Conservation (phyloP, 1,139 yeast species). For the Blastobotrys proliferans region DNA sequence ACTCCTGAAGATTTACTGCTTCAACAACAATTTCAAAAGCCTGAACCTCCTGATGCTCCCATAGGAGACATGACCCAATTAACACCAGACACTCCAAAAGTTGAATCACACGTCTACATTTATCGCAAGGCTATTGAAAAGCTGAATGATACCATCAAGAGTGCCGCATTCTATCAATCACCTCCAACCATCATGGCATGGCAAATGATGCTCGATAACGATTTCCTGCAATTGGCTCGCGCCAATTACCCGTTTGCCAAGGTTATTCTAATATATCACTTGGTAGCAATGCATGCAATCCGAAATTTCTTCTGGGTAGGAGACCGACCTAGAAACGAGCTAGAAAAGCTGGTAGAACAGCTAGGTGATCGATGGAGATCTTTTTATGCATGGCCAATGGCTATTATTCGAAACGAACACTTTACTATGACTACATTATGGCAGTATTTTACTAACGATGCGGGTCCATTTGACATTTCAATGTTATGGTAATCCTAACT, state of each 20-base stretch:
- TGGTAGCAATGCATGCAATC: conserved; percentile 20
- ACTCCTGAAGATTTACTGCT: not conserved
- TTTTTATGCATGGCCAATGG: conserved; percentile 7
- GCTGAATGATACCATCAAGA: conserved; percentile 3
- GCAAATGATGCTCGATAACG: conserved; percentile 20
- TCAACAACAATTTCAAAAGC: not conserved
- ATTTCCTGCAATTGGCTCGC: conserved; percentile 21
- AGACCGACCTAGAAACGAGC: conserved; percentile 15
- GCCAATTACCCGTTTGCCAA: conserved; percentile 20
- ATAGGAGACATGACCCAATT: not conserved
- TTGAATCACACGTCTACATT: conserved; percentile 1
- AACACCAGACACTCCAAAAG: not conserved
- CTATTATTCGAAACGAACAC: conserved; percentile 1
- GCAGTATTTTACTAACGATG: conserved; percentile 7
- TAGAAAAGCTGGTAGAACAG: conserved; percentile 5
- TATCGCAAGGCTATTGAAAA: conserved; percentile 8
- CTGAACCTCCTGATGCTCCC: not conserved
- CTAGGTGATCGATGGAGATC: conserved; percentile 14
- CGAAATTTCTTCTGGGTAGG: conserved; percentile 22
- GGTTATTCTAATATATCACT: conserved; percentile 19
- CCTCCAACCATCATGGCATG: conserved; percentile 17
- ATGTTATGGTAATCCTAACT: conserved; percentile 4
- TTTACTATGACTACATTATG: conserved; percentile 1
- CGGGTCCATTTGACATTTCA: conserved; percentile 6
- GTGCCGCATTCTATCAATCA: conserved; percentile 4